phyloP scores from a whole-genome alignment of 768 basidiomycete species.

The Boletus speciosus region DNA sequence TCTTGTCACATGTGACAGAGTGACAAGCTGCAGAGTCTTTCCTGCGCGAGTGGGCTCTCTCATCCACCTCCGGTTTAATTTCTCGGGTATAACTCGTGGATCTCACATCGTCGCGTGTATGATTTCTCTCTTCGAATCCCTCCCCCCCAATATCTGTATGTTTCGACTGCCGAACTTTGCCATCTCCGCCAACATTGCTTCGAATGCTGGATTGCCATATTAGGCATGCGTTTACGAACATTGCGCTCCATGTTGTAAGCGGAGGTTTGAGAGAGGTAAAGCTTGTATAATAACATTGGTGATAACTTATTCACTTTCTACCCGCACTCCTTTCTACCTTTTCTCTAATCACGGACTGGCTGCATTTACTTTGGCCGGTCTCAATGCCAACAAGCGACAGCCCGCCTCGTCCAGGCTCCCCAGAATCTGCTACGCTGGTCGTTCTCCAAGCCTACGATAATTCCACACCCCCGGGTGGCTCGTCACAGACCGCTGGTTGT shows the following conservation, averaged over 20 bases:
- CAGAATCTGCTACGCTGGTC: slow-evolving; percentile 30
- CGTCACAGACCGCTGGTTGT: neutral
- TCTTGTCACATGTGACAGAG: slow-evolving; percentile 23
- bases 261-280: neutral
- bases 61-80: neutral
- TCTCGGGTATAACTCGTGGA: too few species aligned
- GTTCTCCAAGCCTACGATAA: slow-evolving; percentile 25
- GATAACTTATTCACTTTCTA: slow-evolving; percentile 15
- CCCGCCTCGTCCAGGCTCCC: slow-evolving; percentile 16
- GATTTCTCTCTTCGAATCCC: neutral
- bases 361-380: neutral
- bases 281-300: neutral
- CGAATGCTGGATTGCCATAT: slow-evolving; percentile 13
- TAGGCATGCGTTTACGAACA: slow-evolving; percentile 34
- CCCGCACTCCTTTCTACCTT: slow-evolving; percentile 10
- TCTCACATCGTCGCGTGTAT: neutral
- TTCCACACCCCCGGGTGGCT: neutral
- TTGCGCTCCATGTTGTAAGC: slow-evolving; percentile 18
- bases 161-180: neutral
- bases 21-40: slow-evolving; percentile 1
- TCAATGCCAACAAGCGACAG: slow-evolving; percentile 10
- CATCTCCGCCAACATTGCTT: neutral
- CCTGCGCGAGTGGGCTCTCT: too few species aligned
- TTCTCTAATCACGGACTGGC: slow-evolving; percentile 7
- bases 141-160: too few species aligned